These are phyloP conservation scores for Gliomastix tumulicola DNA, from an alignment of 2,329 filamentous ascomycete species.

Conservation along the genomic window DNA sequence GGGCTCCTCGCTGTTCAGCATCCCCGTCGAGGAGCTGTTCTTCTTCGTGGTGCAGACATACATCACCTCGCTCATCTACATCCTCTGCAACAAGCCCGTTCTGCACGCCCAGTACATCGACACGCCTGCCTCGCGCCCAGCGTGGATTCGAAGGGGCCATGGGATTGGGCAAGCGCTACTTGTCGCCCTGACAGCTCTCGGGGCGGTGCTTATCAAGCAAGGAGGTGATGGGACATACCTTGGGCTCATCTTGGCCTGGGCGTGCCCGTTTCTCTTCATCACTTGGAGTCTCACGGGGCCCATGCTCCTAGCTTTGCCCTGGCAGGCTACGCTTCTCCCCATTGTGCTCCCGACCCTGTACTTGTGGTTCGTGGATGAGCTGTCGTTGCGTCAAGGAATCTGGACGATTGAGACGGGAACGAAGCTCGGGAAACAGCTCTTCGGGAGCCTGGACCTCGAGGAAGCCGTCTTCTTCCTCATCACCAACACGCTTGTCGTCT, in stretches of 20 bases:
- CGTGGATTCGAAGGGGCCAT: slow-evolving; percentile 18
- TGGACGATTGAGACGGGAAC: slow-evolving; percentile 65
- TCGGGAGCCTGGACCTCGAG: slow-evolving; percentile 62
- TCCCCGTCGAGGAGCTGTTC: slow-evolving; percentile 67
- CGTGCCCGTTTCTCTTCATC: slow-evolving; percentile 56
- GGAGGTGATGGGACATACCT: slow-evolving; percentile 54
- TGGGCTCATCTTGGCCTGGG: slow-evolving; percentile 65
- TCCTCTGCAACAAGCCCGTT: slow-evolving; percentile 58
- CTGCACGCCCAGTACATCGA: slow-evolving; percentile 38
- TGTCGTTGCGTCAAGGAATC: slow-evolving; percentile 60
- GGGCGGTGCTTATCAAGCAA: slow-evolving; percentile 33
- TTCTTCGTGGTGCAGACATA: slow-evolving; percentile 76
- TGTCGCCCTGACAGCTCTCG: slow-evolving; percentile 31
- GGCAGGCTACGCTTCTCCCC: slow-evolving; percentile 48
- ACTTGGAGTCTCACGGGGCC: slow-evolving; percentile 58
- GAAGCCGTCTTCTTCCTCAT: slow-evolving; percentile 68
- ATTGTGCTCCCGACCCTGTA: slow-evolving; percentile 60
- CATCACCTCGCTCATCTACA: slow-evolving; percentile 62
- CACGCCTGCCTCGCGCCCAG: slow-evolving; percentile 16
- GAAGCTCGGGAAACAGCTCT: slow-evolving; percentile 57
- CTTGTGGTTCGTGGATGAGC: slow-evolving; percentile 65
- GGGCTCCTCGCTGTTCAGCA: slow-evolving; percentile 54
- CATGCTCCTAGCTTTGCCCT: slow-evolving; percentile 54
- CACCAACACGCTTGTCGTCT: slow-evolving; percentile 64
- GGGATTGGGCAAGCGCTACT: slow-evolving; percentile 43